Conservation (phyloP, 2,329 filamentous ascomycete genomes). For the Diaporthe sp. region DNA sequence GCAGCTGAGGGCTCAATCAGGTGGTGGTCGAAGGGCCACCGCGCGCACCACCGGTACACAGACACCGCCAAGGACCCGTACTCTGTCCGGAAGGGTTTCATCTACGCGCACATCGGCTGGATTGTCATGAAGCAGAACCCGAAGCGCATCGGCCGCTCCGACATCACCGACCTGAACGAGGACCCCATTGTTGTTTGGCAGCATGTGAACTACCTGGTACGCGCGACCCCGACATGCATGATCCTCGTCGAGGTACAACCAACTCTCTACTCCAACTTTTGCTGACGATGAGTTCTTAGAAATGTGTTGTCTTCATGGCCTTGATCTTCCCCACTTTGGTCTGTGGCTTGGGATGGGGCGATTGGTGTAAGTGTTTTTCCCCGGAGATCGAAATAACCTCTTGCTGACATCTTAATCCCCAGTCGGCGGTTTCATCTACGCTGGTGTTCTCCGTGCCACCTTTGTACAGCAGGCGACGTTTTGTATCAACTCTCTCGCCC, state of each 20-base stretch:
- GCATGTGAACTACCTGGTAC: conserved; percentile 79
- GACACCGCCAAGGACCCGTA: conserved; percentile 94
- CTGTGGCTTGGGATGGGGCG: conserved; percentile 81
- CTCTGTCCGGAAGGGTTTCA: conserved; percentile 86
- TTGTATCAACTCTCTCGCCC: conserved; percentile 90
- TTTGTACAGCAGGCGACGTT: conserved; percentile 93
- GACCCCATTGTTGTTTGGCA: conserved; percentile 88
- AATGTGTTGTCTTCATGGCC: conserved; percentile 81
- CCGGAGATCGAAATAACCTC: background rate
- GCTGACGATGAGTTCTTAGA: conserved; percentile 45
- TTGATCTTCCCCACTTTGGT: conserved; percentile 80
- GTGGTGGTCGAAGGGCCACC: conserved; percentile 88
- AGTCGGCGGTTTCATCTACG: conserved; percentile 83
- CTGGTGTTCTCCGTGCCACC: conserved; percentile 86
- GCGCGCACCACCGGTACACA: conserved; percentile 90
- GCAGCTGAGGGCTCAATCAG: conserved; percentile 87
- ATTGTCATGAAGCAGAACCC: conserved; percentile 96
- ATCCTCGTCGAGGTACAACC: background rate
- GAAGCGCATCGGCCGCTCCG: conserved; percentile 86
- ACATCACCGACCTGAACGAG: conserved; percentile 89
- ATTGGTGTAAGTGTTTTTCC: conserved; percentile 63
- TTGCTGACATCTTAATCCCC: background rate
- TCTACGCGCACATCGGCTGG: conserved; percentile 89
- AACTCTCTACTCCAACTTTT: background rate
- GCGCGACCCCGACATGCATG: background rate